phyloP scores from a whole-genome alignment of 768 basidiomycete species.

The Mrakia blollopis region DNA sequence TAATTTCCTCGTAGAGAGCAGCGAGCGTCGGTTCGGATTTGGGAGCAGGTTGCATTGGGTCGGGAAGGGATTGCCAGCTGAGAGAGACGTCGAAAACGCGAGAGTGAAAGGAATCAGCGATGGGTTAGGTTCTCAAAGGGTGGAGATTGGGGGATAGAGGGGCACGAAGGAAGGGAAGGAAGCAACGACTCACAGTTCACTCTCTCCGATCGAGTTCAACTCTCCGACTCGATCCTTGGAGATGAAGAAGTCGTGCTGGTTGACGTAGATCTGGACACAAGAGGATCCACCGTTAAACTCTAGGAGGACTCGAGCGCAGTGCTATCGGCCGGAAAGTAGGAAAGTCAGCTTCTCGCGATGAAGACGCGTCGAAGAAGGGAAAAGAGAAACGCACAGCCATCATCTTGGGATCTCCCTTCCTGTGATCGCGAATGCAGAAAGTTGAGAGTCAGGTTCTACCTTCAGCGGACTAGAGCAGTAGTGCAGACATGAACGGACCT shows the following conservation, averaged over 20 bases:
- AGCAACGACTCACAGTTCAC: not conserved
- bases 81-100: constrained; percentile 38
- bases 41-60: constrained; percentile 72
- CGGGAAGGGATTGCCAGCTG: constrained; percentile 68
- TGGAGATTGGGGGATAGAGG: not conserved
- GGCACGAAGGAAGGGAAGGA: not conserved
- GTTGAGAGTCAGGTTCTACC: not conserved
- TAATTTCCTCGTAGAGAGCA: constrained; percentile 79
- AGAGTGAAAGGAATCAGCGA: not conserved
- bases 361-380: not conserved
- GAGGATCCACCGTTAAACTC: constrained; percentile 98
- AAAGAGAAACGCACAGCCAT: constrained; percentile 68
- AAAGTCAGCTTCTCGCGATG: constrained; percentile 37
- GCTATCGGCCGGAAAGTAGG: constrained; percentile 51
- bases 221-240: constrained; percentile 61
- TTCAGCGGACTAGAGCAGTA: not conserved
- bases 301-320: constrained; percentile 90
- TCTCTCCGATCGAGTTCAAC: constrained; percentile 33
- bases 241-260: constrained; percentile 99
- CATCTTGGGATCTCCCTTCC: constrained; percentile 93
- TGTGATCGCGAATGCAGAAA: not conserved
- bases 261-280: constrained; percentile 97
- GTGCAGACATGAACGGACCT: constrained; percentile 44
- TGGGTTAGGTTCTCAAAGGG: not conserved
- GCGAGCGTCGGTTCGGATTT: constrained; percentile 71